Evolutionary conservation across 495 filamentous ascomycete genomes (phyloP), one percentile per base, ranked within the genome.

Genomic region (Aspergillus leporis): DNA sequence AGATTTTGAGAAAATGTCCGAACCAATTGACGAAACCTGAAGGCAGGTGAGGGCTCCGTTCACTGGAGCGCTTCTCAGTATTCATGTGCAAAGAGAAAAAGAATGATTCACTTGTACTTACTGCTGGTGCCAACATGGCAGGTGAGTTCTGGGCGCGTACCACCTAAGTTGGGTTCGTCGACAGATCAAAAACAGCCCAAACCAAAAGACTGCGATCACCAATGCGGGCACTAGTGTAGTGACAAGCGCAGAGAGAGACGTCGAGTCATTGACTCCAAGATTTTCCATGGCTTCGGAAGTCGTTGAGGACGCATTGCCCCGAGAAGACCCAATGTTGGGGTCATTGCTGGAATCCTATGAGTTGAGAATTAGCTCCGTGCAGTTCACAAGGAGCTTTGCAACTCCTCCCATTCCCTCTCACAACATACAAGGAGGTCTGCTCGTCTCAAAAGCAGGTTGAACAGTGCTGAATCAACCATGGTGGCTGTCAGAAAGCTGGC

Each of bases 131-230:
- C 92, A 69, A 64, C 78, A 88, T 25, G 89, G 87, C 25, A 97
- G 65, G 71, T 93, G 93, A 8, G 89, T 90, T 71, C 91, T 80
- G 0, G 92, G 92, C 12, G 89, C 85, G 74, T 97, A 97, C 77
- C 83, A 88, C 58, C 91, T 84, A 31, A 82, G 80, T 48, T 93
- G 85, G 36, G 83, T 87, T 59, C 78, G 80, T 48, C 92, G 84
- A 59, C 93, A 80, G 56, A 92, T 73, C 50, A 94, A 68, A 77
- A 97, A 97, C 47, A 93, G 66, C 28, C 71, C 67, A 41, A 92
- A 62, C 72, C 90, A 91, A 58, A 89, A 78, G 10, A 65, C 66
- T 6, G 91, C 89, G 64, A 87, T 75, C 21, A 92, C 59, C 16
- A 85, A 70, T 22, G 90, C 87, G 22, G 92, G 90, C 6, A 81